Conservation (phyloP, 148 eudicot genomes). For the Amaranthus cruentus region DNA sequence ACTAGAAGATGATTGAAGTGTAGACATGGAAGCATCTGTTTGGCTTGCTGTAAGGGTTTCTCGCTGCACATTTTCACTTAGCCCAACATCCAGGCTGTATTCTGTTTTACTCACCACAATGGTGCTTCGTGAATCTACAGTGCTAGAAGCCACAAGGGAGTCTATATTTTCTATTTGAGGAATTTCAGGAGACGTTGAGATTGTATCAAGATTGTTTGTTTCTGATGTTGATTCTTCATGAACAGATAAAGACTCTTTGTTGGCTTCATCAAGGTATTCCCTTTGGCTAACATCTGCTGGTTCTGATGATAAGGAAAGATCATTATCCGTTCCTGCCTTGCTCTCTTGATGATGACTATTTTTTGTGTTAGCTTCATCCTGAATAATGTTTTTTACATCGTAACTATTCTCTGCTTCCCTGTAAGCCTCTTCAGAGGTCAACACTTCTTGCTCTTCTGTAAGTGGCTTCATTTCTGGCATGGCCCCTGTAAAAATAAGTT, state of each 20-base stretch:
- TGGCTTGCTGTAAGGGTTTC: neutral
- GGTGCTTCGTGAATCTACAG: slow-evolving; percentile 25
- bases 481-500: slow-evolving; percentile 36
- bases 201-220: slow-evolving; percentile 29
- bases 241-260: slow-evolving; percentile 22
- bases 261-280: slow-evolving; percentile 25
- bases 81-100: slow-evolving; percentile 22
- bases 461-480: slow-evolving; percentile 55
- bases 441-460: slow-evolving; percentile 52
- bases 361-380: slow-evolving; percentile 21
- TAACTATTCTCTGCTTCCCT: slow-evolving; percentile 31
- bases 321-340: slow-evolving; percentile 31
- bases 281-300: slow-evolving; percentile 28
- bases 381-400: slow-evolving; percentile 26
- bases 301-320: slow-evolving; percentile 35
- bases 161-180: slow-evolving; percentile 33
- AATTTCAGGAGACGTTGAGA: slow-evolving; percentile 23
- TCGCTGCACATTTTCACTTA: slow-evolving; percentile 15
- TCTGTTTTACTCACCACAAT: slow-evolving; percentile 34
- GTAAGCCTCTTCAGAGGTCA: slow-evolving; percentile 43
- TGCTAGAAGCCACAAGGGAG: slow-evolving; percentile 27
- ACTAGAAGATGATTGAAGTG: slow-evolving; percentile 18
- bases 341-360: slow-evolving; percentile 22
- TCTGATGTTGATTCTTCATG: slow-evolving; percentile 24
- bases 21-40: slow-evolving; percentile 1